These are phyloP conservation scores for Kazachstania sp. DNA, from an alignment of 1,139 yeast genomes.

Conservation along the genomic window DNA sequence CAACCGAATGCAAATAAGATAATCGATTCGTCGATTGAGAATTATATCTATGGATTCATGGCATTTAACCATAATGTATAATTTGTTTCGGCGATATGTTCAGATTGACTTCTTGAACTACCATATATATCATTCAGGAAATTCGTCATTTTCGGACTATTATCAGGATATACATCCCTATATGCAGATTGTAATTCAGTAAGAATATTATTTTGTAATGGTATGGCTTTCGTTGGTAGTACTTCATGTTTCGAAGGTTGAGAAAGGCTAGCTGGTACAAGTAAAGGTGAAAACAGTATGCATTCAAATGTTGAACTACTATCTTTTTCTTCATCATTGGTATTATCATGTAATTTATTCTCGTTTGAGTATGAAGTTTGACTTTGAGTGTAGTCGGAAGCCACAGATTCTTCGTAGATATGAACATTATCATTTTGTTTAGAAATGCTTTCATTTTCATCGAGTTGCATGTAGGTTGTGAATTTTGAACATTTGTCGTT, in stretches of 20 bases:
- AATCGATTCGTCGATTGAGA: not conserved
- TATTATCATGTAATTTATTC: too few species aligned
- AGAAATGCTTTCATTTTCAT: too few species aligned
- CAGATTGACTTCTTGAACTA: slow-evolving; percentile 4
- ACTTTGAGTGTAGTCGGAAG: too few species aligned
- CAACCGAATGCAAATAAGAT: not conserved
- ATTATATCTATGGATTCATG: slow-evolving; percentile 5
- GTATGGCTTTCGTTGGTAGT: not conserved
- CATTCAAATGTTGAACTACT: not conserved
- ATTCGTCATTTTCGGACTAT: not conserved
- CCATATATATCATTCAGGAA: not conserved
- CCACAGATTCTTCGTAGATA: too few species aligned
- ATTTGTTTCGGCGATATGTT: slow-evolving; percentile 24
- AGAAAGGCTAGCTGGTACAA: not conserved
- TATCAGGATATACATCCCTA: not conserved
- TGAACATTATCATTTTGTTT: too few species aligned
- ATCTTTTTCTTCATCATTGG: slow-evolving; percentile 30
- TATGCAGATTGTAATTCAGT: not conserved
- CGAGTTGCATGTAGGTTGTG: too few species aligned
- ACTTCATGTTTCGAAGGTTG: too few species aligned
- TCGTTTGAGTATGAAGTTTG: too few species aligned
- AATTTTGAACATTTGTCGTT: slow-evolving; percentile 31
- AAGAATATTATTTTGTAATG: not conserved
- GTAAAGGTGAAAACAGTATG: not conserved
- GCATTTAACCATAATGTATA: slow-evolving; percentile 24